Percentiles rank a stretch among this genome's conserved stretches.
Conservation (phyloP, 345 rosid species). For the Carallia pectinifolia region DNA sequence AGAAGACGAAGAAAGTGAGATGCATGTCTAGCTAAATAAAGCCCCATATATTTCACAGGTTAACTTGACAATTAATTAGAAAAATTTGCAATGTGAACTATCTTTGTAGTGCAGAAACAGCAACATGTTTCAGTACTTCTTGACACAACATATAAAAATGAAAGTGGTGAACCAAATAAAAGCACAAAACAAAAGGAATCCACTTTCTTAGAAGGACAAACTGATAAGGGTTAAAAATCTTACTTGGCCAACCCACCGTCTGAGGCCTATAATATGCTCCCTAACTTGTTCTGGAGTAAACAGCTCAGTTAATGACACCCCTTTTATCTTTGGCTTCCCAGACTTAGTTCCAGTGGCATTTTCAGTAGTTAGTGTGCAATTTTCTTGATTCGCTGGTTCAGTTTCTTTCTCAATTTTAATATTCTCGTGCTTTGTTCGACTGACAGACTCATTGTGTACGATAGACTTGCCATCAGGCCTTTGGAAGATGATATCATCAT, state of each 20-base stretch:
- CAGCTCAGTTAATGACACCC: constrained; percentile 90
- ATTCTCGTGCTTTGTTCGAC: constrained; percentile 44
- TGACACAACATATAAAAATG: no score
- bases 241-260: constrained; percentile 99
- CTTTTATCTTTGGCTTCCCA: constrained; percentile 94
- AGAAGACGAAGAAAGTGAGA: no score
- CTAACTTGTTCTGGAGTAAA: constrained; percentile 98
- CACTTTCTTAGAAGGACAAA: not conserved
- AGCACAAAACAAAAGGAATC: no score
- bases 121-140: no score
- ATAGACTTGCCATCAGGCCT: constrained; percentile 45
- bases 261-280: constrained; percentile 86
- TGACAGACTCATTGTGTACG: constrained; percentile 31
- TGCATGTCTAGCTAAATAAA: no score
- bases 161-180: not conserved
- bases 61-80: no score
- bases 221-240: not conserved
- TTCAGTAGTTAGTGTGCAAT: constrained; percentile 43
- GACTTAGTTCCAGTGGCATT: constrained; percentile 55
- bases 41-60: no score
- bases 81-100: no score
- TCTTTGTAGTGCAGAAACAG: no score
- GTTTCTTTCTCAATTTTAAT: constrained; percentile 50
- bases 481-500: constrained; percentile 46
- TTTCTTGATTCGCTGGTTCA: constrained; percentile 57